phyloP scores from a whole-genome alignment of 306 rosid genomes.

The Malus domestica region DNA sequence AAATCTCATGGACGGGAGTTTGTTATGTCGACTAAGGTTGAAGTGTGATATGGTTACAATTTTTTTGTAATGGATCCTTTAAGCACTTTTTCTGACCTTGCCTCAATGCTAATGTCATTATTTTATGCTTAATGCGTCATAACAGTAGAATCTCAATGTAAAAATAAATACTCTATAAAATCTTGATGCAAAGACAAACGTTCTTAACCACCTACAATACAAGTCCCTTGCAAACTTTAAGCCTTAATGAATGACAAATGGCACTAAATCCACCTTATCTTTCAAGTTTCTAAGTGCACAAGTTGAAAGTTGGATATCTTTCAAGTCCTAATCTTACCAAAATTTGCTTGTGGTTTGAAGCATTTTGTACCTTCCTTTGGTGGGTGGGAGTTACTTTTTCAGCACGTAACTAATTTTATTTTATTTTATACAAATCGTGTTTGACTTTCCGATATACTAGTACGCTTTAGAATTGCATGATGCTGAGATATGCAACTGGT shows the following conservation, averaged over 20 bases:
- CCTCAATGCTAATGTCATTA: neutral
- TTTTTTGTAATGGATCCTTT: neutral
- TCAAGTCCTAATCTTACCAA: conserved; percentile 36
- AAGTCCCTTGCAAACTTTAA: neutral
- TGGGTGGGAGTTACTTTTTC: conserved; percentile 41
- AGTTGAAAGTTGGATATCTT: conserved; percentile 14
- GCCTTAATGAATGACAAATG: conserved; percentile 27
- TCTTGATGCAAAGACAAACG: too few species aligned
- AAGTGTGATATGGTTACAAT: neutral
- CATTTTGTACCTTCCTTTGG: conserved; percentile 30
- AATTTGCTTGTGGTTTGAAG: conserved; percentile 26
- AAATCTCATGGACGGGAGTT: neutral
- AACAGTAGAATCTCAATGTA: too few species aligned
- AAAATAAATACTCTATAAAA: too few species aligned
- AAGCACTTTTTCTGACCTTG: neutral
- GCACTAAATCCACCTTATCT: conserved; percentile 50
- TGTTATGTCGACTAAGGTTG: neutral
- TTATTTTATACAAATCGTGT: conserved; percentile 9
- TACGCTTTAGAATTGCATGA: conserved; percentile 31
- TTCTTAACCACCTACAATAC: neutral
- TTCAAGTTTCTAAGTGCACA: conserved; percentile 17
- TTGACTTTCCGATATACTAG: conserved; percentile 29
- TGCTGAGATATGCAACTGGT: conserved; percentile 20
- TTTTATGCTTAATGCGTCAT: neutral
- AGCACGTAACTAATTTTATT: neutral